Base-by-base conservation (phyloP, 768 basidiomycete genomes). In the Amanita molliuscula region DNA sequence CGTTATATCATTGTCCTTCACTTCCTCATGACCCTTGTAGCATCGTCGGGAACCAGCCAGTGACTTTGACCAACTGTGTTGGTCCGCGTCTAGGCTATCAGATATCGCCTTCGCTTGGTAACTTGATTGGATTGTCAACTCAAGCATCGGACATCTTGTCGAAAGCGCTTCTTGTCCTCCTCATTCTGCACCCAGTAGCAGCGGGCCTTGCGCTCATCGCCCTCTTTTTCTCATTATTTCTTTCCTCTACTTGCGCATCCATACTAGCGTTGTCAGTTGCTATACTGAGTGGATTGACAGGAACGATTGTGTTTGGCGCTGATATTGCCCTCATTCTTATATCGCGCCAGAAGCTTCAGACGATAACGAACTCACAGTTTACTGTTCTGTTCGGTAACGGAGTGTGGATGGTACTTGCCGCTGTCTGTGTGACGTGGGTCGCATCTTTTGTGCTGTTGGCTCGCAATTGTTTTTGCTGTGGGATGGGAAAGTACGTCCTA, bases 11-110 rank as follows among this genome's bases (percentile, higher is more conserved):
- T 33, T 15, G 18, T 36, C 9, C 13, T 10, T 16, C 18, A 26
- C 37, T 35, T 20, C 3, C 34, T 11, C 37, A 40, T 20, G 7
- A 44, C 42, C 53, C 21, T 56, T 54, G 18, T 50, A 66, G 65
- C 48, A 56, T 51, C 3, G 54, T 64, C 33, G 40, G 40, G 6
- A 57, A 73, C 54, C 62, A 61, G 41, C 69, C 73, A 4, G 66
- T 67, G 1, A 56, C 65, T 29, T 59, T 71, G 44, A 55, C 62
- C 37, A 72, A 73, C 53, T 92, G 89, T 60, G 70, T 76, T 20
- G 77, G 78, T 9, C 83, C 84, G 3, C 62, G 67, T 48, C 73
- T 91, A 1, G 87, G 88, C 2, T 93, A 91, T 60, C 68, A 68
- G 15, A 70, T 91, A 29, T 80, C 83, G 10, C 52, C 64, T 8